These are phyloP conservation scores for Suhomyces anneliseae DNA, from an alignment of 1,139 yeast species.

Conservation along the genomic window DNA sequence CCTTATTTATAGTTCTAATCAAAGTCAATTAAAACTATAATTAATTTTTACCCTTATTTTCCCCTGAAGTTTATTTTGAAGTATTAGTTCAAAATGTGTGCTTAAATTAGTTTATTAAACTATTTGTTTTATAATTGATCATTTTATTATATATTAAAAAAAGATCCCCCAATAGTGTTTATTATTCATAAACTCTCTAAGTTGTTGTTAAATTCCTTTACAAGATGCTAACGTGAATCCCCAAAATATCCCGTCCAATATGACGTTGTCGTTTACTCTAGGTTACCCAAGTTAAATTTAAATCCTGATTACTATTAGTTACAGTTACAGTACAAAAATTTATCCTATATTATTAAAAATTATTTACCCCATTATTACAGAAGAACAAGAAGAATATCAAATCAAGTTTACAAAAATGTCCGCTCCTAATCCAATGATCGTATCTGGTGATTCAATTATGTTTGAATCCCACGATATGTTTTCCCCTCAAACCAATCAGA, in stretches of 20 bases:
- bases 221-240: conserved; percentile 16
- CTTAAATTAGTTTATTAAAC: conserved; percentile 26
- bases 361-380: conserved; percentile 2
- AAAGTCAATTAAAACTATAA: conserved; percentile 1
- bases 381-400: conserved; percentile 1
- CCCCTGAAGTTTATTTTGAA: conserved; percentile 10
- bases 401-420: conserved; percentile 21
- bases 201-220: conserved; percentile 19
- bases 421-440: conserved; percentile 24
- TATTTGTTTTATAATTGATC: conserved; percentile 7
- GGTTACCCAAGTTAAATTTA: conserved; percentile 5
- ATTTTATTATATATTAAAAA: conserved; percentile 11
- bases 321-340: neutral
- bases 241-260: conserved; percentile 27
- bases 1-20: neutral
- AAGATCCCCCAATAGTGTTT: conserved; percentile 8
- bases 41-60: conserved; percentile 9
- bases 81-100: conserved; percentile 30
- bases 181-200: conserved; percentile 10
- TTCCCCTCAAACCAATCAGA: conserved; percentile 12
- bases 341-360: neutral
- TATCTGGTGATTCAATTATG: conserved; percentile 29
- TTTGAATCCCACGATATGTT: conserved; percentile 29
- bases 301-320: neutral
- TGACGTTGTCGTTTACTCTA: conserved; percentile 25